phyloP scores from a whole-genome alignment of 2,329 filamentous ascomycete species.

The Byssothecium circinans region DNA sequence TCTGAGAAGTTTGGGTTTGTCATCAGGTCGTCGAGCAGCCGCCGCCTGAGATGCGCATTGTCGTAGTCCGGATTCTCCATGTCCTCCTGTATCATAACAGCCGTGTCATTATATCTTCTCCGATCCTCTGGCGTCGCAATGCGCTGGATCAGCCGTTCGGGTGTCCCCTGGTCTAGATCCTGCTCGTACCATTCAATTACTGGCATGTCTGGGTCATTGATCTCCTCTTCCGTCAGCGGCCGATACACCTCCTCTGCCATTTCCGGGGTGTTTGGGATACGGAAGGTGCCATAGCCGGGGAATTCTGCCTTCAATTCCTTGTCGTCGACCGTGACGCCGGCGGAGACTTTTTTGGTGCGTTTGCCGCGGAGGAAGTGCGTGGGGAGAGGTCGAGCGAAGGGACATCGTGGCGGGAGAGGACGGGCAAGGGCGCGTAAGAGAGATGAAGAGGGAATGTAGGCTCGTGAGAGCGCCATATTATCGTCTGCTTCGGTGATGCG shows the following conservation, averaged over 20 bases:
- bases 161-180: constrained; percentile 26
- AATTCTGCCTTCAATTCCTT: not conserved
- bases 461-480: constrained; percentile 21
- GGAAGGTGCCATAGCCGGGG: not conserved
- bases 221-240: constrained; percentile 20
- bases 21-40: constrained; percentile 33
- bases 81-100: constrained; percentile 27
- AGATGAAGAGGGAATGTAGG: constrained; percentile 30
- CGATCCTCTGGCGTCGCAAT: constrained; percentile 30
- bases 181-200: constrained; percentile 34
- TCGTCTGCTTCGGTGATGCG: not conserved
- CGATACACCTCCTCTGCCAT: constrained; percentile 5
- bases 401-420: constrained; percentile 21
- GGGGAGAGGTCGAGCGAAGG: constrained; percentile 18
- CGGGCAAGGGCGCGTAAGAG: constrained; percentile 29
- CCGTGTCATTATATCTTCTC: constrained; percentile 22
- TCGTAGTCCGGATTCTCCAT: constrained; percentile 32
- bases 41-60: constrained; percentile 25
- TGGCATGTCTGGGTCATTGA: constrained; percentile 24
- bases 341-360: no score
- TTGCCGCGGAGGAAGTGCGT: constrained; percentile 25
- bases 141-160: constrained; percentile 24
- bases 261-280: not conserved
- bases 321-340: not conserved
- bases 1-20: constrained; percentile 33